Evolutionary conservation across 768 basidiomycete genomes (phyloP).

Genomic region (Phylloporus sp.): DNA sequence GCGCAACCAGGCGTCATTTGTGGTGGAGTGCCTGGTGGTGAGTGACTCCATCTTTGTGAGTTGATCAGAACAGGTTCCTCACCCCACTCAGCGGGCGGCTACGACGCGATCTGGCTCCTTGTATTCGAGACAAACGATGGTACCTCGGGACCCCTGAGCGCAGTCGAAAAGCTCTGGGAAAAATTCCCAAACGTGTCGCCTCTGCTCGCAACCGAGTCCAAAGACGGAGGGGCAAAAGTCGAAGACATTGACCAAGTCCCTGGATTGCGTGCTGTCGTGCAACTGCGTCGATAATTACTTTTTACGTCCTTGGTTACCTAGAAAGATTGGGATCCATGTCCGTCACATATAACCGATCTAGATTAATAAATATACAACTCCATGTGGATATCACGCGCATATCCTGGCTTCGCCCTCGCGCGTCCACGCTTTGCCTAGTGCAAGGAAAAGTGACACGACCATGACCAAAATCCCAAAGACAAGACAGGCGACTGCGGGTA

Average conservation of each 20-base stretch:
- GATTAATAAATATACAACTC: conserved; percentile 22
- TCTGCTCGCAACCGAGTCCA: conserved; percentile 64
- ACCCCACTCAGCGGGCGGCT: conserved; percentile 75
- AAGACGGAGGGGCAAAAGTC: conserved; percentile 56
- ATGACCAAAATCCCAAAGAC: conserved; percentile 74
- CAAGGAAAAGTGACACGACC: conserved; percentile 70
- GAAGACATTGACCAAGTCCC: conserved; percentile 54
- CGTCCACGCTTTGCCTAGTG: conserved; percentile 75
- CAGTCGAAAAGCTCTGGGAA: conserved; percentile 67
- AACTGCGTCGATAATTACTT: conserved; percentile 14
- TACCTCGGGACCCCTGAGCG: conserved; percentile 48
- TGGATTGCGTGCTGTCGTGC: conserved; percentile 45
- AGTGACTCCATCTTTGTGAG: conserved; percentile 21
- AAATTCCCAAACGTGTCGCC: conserved; percentile 63
- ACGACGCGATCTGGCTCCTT: conserved; percentile 94
- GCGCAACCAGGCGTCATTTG: conserved; percentile 81
- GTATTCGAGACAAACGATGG: conserved; percentile 57
- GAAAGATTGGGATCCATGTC: conserved; percentile 5
- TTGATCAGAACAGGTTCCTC: background rate
- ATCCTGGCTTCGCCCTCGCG: conserved; percentile 66
- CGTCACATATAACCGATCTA: conserved; percentile 1
- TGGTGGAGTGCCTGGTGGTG: conserved; percentile 95
- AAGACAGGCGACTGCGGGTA: conserved; percentile 71
- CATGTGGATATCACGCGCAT: conserved; percentile 46
- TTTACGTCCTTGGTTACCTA: conserved; percentile 3